Percentiles rank a stretch among this genome's conserved stretches.
Evolutionary conservation across 768 basidiomycete species (phyloP).

Genomic region (Suillus decipiens): DNA sequence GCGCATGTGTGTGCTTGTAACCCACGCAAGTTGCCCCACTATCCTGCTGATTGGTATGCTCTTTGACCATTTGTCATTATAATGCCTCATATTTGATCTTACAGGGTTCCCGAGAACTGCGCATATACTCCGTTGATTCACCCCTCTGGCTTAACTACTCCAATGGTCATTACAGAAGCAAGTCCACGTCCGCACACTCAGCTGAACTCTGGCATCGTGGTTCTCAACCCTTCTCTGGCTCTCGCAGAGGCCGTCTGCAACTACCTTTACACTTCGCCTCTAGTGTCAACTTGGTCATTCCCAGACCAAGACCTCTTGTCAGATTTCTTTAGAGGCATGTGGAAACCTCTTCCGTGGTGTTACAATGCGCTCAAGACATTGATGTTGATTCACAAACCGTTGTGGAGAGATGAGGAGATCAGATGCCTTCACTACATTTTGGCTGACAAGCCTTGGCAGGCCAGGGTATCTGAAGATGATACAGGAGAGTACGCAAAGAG

Average conservation of each 20-base stretch:
- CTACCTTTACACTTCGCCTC: conserved; percentile 47
- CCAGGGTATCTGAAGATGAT: conserved; percentile 42
- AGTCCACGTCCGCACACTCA: conserved; percentile 78
- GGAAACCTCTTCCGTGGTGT: conserved; percentile 80
- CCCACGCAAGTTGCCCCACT: conserved; percentile 79
- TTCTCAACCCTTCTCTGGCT: conserved; percentile 71
- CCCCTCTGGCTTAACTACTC: conserved; percentile 49
- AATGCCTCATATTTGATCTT: conserved; percentile 1
- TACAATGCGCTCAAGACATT: conserved; percentile 95
- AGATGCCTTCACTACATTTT: conserved; percentile 88
- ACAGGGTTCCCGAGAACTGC: conserved; percentile 92
- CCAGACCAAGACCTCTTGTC: conserved; percentile 94
- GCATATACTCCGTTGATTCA: conserved; percentile 61
- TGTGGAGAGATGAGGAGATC: conserved; percentile 88
- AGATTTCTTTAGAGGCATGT: conserved; percentile 73
- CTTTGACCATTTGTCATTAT: not conserved
- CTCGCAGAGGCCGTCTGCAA: conserved; percentile 53
- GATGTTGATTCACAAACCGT: conserved; percentile 61
- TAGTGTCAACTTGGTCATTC: conserved; percentile 62
- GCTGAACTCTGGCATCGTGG: conserved; percentile 89
- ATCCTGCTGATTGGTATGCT: conserved; percentile 83
- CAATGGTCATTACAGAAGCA: conserved; percentile 37
- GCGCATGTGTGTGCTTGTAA: conserved; percentile 94
- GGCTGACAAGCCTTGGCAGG: conserved; percentile 84
- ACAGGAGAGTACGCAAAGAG: conserved; percentile 52